Evolutionary conservation across 2,329 filamentous ascomycete genomes (phyloP), one percentile per base, ranked within the genome.

Genomic region (Rosellinia necatrix): DNA sequence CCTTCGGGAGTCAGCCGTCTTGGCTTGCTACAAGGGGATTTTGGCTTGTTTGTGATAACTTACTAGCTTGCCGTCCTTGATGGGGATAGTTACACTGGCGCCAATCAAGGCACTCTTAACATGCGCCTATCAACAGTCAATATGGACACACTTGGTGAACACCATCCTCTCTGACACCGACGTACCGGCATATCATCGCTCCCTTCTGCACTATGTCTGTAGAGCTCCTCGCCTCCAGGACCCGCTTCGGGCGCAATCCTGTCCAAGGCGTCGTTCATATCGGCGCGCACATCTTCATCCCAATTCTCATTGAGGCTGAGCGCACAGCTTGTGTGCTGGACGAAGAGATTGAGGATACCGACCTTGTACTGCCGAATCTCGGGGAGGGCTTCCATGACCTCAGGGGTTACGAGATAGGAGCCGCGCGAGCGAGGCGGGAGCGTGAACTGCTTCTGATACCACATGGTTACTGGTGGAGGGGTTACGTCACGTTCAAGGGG

Each of bases 251-350:
- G 92, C 37, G 88, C 94, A 67, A 99, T 89, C 40, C 92, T 81
- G 74, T 99, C 93, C 63, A 99, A 79, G 42, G 93, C 91, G 76
- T 97, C 91, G 69, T 85, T 91, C 93, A 97, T 96, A 74, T 99
- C 92, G 35, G 82, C 83, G 56, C 92, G 83, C n/a, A 99, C 94
- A 75, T 92, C 91, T 52, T 74, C 73, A 70, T 92, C 90, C 74
- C 83, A 88, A 76, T 97, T 97, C 81, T 99, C 94, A 71, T 99
- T 99, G 67, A 99, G 77, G 58, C 85, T 90, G 49, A 99, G 81
- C 10, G 90, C 94, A 75, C 92, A 96, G 68, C 86, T 91, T 4
- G 94, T 99, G 76, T 99, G 94, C 76, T 99, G 93, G 51, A 97
- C 82, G 73, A 97, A 99, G 42, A 99, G 81, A 72, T 96, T 87